Percentiles rank a stretch among this genome's conserved stretches.
Conservation (phyloP, 2,329 filamentous ascomycete genomes). For the Aspergillus pseudoterreus region DNA sequence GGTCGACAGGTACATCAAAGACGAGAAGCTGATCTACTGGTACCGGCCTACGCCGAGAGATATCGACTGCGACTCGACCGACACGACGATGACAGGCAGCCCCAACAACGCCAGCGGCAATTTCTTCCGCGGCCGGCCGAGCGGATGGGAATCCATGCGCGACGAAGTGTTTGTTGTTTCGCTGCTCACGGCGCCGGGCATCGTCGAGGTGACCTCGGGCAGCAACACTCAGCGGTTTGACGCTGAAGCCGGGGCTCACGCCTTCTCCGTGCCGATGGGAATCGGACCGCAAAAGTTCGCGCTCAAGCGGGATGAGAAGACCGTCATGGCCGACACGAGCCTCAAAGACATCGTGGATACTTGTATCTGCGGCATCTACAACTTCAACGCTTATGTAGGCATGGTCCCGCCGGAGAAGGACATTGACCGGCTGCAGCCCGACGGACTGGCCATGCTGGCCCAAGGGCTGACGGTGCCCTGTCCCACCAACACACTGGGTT, state of each 20-base stretch:
- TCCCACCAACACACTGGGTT: constrained; percentile 25
- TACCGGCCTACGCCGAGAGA: constrained; percentile 49
- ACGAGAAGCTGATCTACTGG: constrained; percentile 55
- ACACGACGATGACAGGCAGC: constrained; percentile 45
- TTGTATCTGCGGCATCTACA: constrained; percentile 52
- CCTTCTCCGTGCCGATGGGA: constrained; percentile 46
- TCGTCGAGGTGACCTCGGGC: constrained; percentile 46
- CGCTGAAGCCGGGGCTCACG: constrained; percentile 46
- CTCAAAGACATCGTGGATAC: constrained; percentile 48
- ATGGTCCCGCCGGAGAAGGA: constrained; percentile 39
- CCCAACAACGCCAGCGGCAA: constrained; percentile 29
- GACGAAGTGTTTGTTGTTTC: constrained; percentile 54
- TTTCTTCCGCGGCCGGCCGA: constrained; percentile 44
- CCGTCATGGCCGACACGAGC: constrained; percentile 46
- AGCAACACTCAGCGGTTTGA: constrained; percentile 42
- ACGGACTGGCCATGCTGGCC: constrained; percentile 26
- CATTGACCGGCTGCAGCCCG: constrained; percentile 36
- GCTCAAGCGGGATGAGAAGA: constrained; percentile 40
- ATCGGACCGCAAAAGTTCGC: constrained; percentile 48
- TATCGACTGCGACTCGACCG: constrained; percentile 51
- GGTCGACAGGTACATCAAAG: constrained; percentile 37
- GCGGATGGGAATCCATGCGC: constrained; percentile 49
- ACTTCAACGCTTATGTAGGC: constrained; percentile 56
- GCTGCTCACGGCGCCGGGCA: constrained; percentile 45
- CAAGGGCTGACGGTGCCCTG: constrained; percentile 27